Evolutionary conservation across 768 basidiomycete genomes (phyloP), one percentile per base, ranked within the genome.

Genomic region (Galerina marginata): DNA sequence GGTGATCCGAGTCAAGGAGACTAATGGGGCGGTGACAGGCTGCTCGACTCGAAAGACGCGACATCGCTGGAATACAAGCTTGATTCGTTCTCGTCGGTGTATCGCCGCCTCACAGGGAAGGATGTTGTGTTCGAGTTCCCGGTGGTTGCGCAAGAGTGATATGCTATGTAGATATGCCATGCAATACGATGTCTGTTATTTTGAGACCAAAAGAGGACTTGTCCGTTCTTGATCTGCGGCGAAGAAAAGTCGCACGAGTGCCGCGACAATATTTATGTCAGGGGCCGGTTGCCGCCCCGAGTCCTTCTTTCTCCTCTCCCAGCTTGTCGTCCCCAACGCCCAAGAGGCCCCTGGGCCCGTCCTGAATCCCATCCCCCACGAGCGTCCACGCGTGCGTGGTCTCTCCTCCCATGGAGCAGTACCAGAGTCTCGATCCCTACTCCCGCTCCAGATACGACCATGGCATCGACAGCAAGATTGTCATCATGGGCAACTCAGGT

Each of bases 21-120:
- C 50, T 58, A 44, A 58, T 48, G 47, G 33, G 46, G 54, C 45
- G 42, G 56, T 60, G 62, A 46, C 60, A 99, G 96, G 67, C 91
- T 95, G 84, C 91, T 99, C 67, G 97, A 99, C 84, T 83, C 94
- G 66, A 99, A 99, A 79, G 97, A 99, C 74, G 88, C 95, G 58
- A 99, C 95, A 75, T 92, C 94, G 71, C 85, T 99, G 74, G 97
- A 99, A 85, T 98, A 99, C 91, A 99, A 99, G 87, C 86, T 99
- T 69, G 97, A 99, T 82, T 96, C 96, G 65, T 99, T 99, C 84
- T 92, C 96, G 50, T 95, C 94, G 43, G 93, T 99, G 65, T 98
- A 97, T 86, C 92, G 91, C 72, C 87, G 91, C 64, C 81, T 97
- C 75, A 96, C 95, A 65, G 96, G 96, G 75, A 98, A 97, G 85